phyloP scores from a whole-genome alignment of 805 yeast genomes.

The Cyberlindnera japonica region DNA sequence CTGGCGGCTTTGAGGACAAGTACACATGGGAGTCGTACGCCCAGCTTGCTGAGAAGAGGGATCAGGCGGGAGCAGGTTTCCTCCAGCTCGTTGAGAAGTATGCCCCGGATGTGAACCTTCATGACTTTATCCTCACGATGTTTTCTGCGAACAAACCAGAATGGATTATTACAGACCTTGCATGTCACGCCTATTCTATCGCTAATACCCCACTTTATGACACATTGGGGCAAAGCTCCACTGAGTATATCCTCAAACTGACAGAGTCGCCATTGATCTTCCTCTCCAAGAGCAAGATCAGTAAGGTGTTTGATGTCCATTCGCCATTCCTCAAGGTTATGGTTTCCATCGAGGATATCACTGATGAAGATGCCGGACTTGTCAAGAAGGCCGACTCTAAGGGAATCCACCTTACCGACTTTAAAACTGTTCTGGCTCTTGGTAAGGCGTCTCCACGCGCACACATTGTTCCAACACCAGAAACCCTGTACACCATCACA shows the following conservation, averaged over 20 bases:
- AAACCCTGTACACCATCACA: constrained; percentile 55
- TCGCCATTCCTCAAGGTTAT: constrained; percentile 46
- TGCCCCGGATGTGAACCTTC: constrained; percentile 29
- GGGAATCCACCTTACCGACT: constrained; percentile 31
- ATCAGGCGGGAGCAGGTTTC: constrained; percentile 54
- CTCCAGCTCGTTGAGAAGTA: constrained; percentile 39
- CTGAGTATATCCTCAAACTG: constrained; percentile 56
- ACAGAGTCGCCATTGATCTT: constrained; percentile 62
- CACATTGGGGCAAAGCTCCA: constrained; percentile 55
- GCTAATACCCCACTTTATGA: constrained; percentile 55
- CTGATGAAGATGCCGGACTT: constrained; percentile 31
- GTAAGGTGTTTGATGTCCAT: constrained; percentile 43
- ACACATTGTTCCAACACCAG: constrained; percentile 46
- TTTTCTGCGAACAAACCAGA: constrained; percentile 58
- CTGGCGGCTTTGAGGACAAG: constrained; percentile 35
- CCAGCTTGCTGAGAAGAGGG: constrained; percentile 40
- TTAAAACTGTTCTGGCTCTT: constrained; percentile 35
- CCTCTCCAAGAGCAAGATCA: constrained; percentile 49
- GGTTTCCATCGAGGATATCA: constrained; percentile 51
- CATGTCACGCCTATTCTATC: constrained; percentile 55
- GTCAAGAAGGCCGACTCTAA: constrained; percentile 29
- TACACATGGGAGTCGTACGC: constrained; percentile 44
- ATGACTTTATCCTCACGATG: constrained; percentile 49
- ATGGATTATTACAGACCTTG: constrained; percentile 69
- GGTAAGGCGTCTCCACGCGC: constrained; percentile 42